Percentiles rank a stretch among this genome's conserved stretches.
phyloP scores from a whole-genome alignment of 805 yeast species.

The Groenewaldozyma tartarivorans region DNA sequence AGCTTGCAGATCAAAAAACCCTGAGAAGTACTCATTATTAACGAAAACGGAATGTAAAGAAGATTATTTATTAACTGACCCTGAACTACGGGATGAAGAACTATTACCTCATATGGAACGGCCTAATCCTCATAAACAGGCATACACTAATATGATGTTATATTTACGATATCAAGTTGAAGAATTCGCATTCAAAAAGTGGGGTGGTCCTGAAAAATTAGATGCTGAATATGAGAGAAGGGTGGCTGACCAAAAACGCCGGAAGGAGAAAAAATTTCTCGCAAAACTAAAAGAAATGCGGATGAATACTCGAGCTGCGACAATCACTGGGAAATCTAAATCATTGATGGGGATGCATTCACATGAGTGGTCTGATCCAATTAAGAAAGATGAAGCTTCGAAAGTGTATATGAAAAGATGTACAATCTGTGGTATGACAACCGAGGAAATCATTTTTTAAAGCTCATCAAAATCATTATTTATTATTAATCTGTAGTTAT shows the following conservation, averaged over 20 bases:
- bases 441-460: conserved; percentile 55
- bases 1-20: conserved; percentile 57
- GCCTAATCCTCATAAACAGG: conserved; percentile 87
- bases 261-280: conserved; percentile 73
- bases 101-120: conserved; percentile 73
- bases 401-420: conserved; percentile 54
- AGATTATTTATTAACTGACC: conserved; percentile 88
- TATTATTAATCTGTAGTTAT: conserved; percentile 3
- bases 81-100: conserved; percentile 67
- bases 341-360: conserved; percentile 44
- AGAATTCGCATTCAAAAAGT: conserved; percentile 81
- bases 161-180: conserved; percentile 89
- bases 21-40: conserved; percentile 81
- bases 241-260: conserved; percentile 56
- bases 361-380: conserved; percentile 32
- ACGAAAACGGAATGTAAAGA: conserved; percentile 94
- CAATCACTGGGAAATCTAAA: conserved; percentile 47
- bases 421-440: conserved; percentile 71
- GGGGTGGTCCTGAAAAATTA: conserved; percentile 85
- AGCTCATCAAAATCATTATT: conserved; percentile 1
- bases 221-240: conserved; percentile 90
- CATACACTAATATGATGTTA: conserved; percentile 86
- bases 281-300: conserved; percentile 80
- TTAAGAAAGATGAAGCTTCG: conserved; percentile 16
- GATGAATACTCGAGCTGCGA: conserved; percentile 85